Conservation (phyloP, 495 filamentous ascomycete genomes). For the Xylaria venustula region DNA sequence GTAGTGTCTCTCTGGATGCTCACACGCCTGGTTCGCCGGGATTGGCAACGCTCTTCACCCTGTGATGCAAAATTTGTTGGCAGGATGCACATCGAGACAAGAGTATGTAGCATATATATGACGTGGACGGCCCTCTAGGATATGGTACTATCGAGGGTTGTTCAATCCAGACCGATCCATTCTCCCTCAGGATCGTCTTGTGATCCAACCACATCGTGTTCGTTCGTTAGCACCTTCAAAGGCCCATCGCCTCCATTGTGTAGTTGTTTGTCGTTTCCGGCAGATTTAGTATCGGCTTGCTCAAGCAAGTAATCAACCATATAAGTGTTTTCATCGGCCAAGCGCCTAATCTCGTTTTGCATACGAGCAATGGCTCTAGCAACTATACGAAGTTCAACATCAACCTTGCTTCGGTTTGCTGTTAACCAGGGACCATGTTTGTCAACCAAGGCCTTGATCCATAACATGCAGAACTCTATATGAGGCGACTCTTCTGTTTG, state of each 20-base stretch:
- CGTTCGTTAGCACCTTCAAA: slow-evolving; percentile 26
- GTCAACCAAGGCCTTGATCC: slow-evolving; percentile 83
- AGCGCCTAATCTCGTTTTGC: slow-evolving; percentile 65
- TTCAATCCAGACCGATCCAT: slow-evolving; percentile 56
- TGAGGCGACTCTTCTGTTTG: slow-evolving; percentile 89
- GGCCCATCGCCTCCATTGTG: slow-evolving; percentile 16
- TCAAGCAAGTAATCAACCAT: slow-evolving; percentile 75
- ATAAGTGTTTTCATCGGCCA: slow-evolving; percentile 85
- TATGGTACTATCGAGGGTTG: not conserved
- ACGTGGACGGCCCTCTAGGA: not conserved
- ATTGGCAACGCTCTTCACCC: not conserved
- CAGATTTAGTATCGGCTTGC: slow-evolving; percentile 32
- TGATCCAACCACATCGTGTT: slow-evolving; percentile 28
- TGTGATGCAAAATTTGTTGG: not conserved
- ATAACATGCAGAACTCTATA: slow-evolving; percentile 88
- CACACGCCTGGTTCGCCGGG: too few species aligned
- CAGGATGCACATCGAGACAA: not conserved
- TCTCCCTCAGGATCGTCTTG: slow-evolving; percentile 42
- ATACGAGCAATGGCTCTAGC: slow-evolving; percentile 75
- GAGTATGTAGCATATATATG: not conserved
- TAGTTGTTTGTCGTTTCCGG: not conserved
- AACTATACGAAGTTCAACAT: slow-evolving; percentile 76
- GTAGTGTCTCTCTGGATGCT: too few species aligned
- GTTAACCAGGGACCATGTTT: slow-evolving; percentile 80
- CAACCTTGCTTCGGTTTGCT: slow-evolving; percentile 71